Conservation (phyloP, 768 basidiomycete species). For the Kwoniella dendrophila region DNA sequence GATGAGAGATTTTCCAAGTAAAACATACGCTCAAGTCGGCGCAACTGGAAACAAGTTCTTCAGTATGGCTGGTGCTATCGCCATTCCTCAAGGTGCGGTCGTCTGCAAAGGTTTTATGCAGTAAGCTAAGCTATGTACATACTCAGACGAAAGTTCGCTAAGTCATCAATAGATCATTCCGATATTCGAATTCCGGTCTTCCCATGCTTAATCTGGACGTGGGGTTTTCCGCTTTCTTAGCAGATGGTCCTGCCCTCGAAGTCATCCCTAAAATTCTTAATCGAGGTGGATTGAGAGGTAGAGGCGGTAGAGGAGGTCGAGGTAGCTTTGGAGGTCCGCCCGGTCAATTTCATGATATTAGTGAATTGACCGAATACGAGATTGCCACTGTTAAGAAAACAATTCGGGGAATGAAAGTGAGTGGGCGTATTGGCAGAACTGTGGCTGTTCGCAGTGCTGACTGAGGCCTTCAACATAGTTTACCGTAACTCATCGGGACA, state of each 20-base stretch:
- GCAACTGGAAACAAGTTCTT: constrained; percentile 54
- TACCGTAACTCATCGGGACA: constrained; percentile 46
- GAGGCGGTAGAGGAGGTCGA: constrained; percentile 21
- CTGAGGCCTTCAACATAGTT: constrained; percentile 32
- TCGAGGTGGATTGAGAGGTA: constrained; percentile 12
- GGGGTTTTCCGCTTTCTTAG: constrained; percentile 54
- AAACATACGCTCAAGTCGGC: constrained; percentile 49
- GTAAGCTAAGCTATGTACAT: constrained; percentile 23
- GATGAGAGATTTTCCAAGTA: constrained; percentile 48
- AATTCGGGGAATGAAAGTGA: constrained; percentile 43
- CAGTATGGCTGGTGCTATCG: constrained; percentile 39
- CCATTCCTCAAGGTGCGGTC: constrained; percentile 50
- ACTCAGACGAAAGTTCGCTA: background rate
- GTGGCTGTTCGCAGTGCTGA: background rate
- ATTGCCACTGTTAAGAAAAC: constrained; percentile 38
- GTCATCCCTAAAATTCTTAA: constrained; percentile 49
- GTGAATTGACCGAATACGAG: constrained; percentile 20
- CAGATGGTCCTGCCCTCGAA: constrained; percentile 48
- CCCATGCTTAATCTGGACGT: constrained; percentile 54
- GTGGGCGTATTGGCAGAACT: background rate
- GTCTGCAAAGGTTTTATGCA: constrained; percentile 56
- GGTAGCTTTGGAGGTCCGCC: constrained; percentile 20
- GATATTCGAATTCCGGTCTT: constrained; percentile 47
- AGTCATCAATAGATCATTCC: constrained; percentile 44
- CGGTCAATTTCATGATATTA: constrained; percentile 9